These are phyloP conservation scores for Brachypodium distachyon DNA, from an alignment of 202 grass and related monocot genomes.

Conservation along the genomic window DNA sequence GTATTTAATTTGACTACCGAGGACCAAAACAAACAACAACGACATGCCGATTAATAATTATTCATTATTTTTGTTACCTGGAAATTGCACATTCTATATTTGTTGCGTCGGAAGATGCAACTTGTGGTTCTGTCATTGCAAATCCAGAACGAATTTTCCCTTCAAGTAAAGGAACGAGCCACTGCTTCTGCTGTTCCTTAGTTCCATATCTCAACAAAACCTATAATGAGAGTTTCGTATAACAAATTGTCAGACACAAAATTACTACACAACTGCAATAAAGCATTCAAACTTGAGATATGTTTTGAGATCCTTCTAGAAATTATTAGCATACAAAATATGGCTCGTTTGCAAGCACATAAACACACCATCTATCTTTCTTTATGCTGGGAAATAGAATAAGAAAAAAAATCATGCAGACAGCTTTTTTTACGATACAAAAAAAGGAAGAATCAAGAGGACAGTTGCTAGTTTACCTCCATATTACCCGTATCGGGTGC, in stretches of 20 bases:
- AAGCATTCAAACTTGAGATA: neutral
- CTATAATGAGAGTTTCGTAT: constrained; percentile 32
- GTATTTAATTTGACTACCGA: constrained; percentile 12
- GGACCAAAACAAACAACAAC: neutral
- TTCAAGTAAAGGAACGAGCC: constrained; percentile 82
- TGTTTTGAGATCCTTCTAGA: neutral
- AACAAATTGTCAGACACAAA: neutral
- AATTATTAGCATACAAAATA: neutral
- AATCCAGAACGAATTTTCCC: constrained; percentile 91
- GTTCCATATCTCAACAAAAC: constrained; percentile 91
- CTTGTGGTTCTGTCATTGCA: constrained; percentile 97
- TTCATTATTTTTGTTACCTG: constrained; percentile 39
- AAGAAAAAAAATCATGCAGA: too few relatives aligned
- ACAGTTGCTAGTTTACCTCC: constrained; percentile 53
- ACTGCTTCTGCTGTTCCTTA: constrained; percentile 78
- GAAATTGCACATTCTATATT: constrained; percentile 96
- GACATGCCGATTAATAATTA: neutral
- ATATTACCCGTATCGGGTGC: constrained; percentile 93
- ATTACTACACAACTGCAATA: neutral
- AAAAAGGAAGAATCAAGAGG: neutral
- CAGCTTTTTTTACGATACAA: neutral
- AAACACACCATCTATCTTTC: neutral
- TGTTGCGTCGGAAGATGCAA: constrained; percentile 98
- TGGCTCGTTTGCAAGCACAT: neutral
- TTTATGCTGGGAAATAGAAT: neutral